Evolutionary conservation across 2,329 filamentous ascomycete species (phyloP), one percentile per base, ranked within the genome.

Genomic region (Penicillium palitans): DNA sequence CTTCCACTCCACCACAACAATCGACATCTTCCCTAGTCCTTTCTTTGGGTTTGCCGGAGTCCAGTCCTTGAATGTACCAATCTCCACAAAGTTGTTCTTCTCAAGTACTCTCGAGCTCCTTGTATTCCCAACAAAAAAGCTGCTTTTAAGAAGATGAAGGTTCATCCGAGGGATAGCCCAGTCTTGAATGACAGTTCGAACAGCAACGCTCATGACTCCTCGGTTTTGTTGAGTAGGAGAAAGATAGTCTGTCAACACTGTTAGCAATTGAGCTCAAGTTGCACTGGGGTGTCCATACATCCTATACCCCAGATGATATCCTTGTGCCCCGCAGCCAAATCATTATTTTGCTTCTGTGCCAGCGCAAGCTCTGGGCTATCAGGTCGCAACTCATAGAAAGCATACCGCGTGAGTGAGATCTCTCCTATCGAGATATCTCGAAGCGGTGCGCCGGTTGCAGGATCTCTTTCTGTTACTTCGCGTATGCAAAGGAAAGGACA

Each of bases 81-180:
- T 53, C 21, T 58, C 29, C 33, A 58, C 31, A 54, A 73, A 72
- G 39, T 67, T 66, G 49, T 69, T 70, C 54, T 72, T 71, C 44
- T 63, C 59, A 54, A 73, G 66, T 5, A 72, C 69, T 24, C 57
- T 59, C 33, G 58, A 24, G 52, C 71, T 73, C 2, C 66, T 60
- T n/a, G 33, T 35, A 41, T 73, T 73, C 2, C 61, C 67, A 9
- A 63, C 62, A 54, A 67, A 68, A 27, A 60, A 63, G 10, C 52
- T 65, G 6, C 54, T 58, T 56, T 57, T 66, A 21, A 73, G 21
- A 5, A 41, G 46, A 7, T 59, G 63, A 17, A 61, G 60, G 31
- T 73, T 72, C 68, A 72, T 68, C n/a, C 61, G 59, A 9, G 70
- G 70, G 5, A 73, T 40, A 7, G 61, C 62, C 62, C 70, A 68